A percentile compares a stretch with the other conserved stretches of the same genome.
Evolutionary conservation across 305 asterid genomes (phyloP).

Genomic region (Fraxinus platypoda): DNA sequence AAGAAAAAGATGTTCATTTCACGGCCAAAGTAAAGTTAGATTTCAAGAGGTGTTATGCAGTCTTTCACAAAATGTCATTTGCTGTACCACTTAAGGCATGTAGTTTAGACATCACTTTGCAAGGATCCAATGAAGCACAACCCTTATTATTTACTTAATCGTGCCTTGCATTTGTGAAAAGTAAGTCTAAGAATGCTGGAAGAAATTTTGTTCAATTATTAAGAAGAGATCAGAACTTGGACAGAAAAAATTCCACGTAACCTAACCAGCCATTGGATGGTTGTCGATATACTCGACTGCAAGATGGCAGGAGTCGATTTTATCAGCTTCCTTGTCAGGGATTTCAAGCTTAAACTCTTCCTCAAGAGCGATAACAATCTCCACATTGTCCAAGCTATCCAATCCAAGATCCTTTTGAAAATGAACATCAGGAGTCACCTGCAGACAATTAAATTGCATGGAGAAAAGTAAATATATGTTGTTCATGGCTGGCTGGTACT

Average conservation of each 20-base stretch:
- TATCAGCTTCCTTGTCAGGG: slow-evolving; percentile 80
- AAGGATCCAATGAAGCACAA: neutral
- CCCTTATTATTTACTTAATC: neutral
- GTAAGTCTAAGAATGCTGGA: neutral
- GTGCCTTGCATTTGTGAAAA: neutral
- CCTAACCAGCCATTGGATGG: slow-evolving; percentile 75
- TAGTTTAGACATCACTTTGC: neutral
- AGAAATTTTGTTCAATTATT: neutral
- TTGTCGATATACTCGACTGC: slow-evolving; percentile 63
- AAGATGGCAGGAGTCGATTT: slow-evolving; percentile 66
- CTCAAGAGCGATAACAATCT: slow-evolving; percentile 85
- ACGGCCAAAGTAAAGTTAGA: neutral
- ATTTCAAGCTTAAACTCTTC: slow-evolving; percentile 84
- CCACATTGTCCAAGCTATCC: slow-evolving; percentile 84
- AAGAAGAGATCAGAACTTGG: neutral
- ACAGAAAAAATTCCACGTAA: slow-evolving; percentile 8
- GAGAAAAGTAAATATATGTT: neutral
- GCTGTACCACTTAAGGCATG: no score
- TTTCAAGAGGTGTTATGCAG: no score
- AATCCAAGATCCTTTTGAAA: slow-evolving; percentile 69
- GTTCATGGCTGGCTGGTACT: neutral
- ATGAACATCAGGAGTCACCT: slow-evolving; percentile 35
- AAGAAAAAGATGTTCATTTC: neutral
- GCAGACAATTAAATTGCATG: slow-evolving; percentile 30
- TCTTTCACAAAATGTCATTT: no score